Percentiles rank a stretch among this genome's conserved stretches.
Evolutionary conservation across 2,329 filamentous ascomycete species (phyloP).

Genomic region (Aspergillus ibericus): DNA sequence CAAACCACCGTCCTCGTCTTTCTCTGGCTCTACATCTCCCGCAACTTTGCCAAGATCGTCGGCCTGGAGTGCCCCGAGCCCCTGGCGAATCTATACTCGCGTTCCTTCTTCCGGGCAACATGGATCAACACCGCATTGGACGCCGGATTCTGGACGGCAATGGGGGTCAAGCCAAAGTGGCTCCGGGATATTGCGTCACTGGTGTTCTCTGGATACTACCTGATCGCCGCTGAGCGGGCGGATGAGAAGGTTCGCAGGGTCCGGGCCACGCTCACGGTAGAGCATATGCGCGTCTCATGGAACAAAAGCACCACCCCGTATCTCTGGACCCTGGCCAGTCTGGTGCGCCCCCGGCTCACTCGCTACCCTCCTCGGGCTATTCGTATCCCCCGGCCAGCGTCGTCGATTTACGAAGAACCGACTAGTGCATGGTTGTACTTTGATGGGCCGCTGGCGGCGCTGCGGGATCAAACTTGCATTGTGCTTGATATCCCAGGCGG

Average conservation of each 20-base stretch:
- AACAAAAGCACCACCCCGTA: constrained; percentile 93
- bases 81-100: constrained; percentile 87
- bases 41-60: constrained; percentile 91
- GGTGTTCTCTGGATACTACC: constrained; percentile 83
- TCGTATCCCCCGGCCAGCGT: constrained; percentile 75
- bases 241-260: constrained; percentile 97
- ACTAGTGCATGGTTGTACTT: constrained; percentile 91
- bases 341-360: constrained; percentile 77
- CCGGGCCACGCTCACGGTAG: constrained; percentile 78
- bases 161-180: constrained; percentile 82
- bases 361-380: constrained; percentile 79
- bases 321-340: constrained; percentile 66
- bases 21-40: constrained; percentile 84
- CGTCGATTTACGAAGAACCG: constrained; percentile 80
- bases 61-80: constrained; percentile 91
- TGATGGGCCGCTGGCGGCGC: constrained; percentile 76
- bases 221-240: constrained; percentile 88
- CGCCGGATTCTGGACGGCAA: constrained; percentile 97
- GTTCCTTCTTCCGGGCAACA: constrained; percentile 91
- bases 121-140: constrained; percentile 95
- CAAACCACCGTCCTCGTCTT: constrained; percentile 85
- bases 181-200: constrained; percentile 79
- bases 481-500: constrained; percentile 90
- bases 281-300: constrained; percentile 90
- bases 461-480: constrained; percentile 73